phyloP scores from a whole-genome alignment of 2,329 filamentous ascomycete genomes.

The Penicillium sp. region DNA sequence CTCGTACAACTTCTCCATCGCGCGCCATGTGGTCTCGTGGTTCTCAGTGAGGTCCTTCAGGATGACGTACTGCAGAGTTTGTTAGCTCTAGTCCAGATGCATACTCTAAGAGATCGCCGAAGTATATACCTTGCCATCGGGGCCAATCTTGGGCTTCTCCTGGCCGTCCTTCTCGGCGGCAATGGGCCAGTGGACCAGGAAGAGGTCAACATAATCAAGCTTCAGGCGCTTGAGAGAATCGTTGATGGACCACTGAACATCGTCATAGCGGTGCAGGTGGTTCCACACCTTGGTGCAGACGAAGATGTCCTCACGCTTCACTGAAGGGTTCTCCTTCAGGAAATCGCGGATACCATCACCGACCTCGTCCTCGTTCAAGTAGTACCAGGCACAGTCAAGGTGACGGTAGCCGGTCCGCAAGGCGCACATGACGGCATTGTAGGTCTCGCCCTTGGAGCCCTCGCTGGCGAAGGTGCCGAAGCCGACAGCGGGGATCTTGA shows the following conservation, averaged over 20 bases:
- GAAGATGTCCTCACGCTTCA: slow-evolving; percentile 53
- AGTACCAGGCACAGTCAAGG: slow-evolving; percentile 57
- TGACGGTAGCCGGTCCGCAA: slow-evolving; percentile 54
- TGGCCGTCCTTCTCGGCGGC: slow-evolving; percentile 51
- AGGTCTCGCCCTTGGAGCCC: slow-evolving; percentile 58
- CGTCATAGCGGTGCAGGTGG: slow-evolving; percentile 49
- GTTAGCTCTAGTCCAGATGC: slow-evolving; percentile 1
- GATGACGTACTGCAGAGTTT: slow-evolving; percentile 53
- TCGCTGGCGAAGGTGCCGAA: slow-evolving; percentile 69
- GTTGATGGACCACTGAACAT: slow-evolving; percentile 53
- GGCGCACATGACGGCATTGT: slow-evolving; percentile 52
- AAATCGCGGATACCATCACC: slow-evolving; percentile 56
- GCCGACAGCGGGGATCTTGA: slow-evolving; percentile 61
- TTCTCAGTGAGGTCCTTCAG: slow-evolving; percentile 65
- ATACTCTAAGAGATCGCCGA: background rate
- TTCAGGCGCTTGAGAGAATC: slow-evolving; percentile 64
- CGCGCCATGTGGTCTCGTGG: slow-evolving; percentile 62
- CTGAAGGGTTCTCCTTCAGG: slow-evolving; percentile 47
- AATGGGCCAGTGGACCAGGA: slow-evolving; percentile 56
- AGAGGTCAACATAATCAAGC: slow-evolving; percentile 70
- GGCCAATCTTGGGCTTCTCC: slow-evolving; percentile 48
- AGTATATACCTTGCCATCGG: slow-evolving; percentile 50
- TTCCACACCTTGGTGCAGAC: slow-evolving; percentile 55
- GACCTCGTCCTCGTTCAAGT: slow-evolving; percentile 55
- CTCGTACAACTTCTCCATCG: slow-evolving; percentile 59